Base-by-base conservation (phyloP, 345 rosid genomes). In the Hibiscus tridactylites region DNA sequence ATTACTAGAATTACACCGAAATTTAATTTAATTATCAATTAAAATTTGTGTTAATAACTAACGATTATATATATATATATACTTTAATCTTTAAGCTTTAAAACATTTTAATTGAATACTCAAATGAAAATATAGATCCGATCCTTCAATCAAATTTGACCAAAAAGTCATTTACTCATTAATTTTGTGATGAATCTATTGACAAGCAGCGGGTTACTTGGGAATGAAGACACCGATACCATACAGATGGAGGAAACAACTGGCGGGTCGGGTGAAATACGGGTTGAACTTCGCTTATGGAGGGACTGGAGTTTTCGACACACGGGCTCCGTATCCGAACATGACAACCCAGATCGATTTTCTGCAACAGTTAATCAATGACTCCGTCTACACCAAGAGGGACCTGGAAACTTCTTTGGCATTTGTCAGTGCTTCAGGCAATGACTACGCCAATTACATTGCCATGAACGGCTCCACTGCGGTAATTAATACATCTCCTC, bases 201-300 rank as follows among this genome's bases (percentile, higher is more conserved):
- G 21, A 37, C 50, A 2, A 26, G 81, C 88, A 93, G 98, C 97
- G 9, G 76, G 73, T 35, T 84, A 75, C 76, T 56, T 86, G 62
- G 82, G 91, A 17, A 67, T 86, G 52, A 82, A 79, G 75, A 82
- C 97, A 50, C 98, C 98, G 6, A 77, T 88, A 0, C 84, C 94
- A 2, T 93, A 81, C 82, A 83, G 65, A 75, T 80, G 79, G 85
- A 82, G 79, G 78, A 76, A 78, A 9, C 21, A 68, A 13, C 47
- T 50, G 12, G 83, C 70, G 0, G 75, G 79, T 31, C 74, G 73
- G 21, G 12, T 84, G 71, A 70, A 68, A 46, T 64, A 66, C 37
- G 96, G 98, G n/a, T 79, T 94, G 85, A 94, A 94, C 72, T 90
- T 87, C 68, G 98, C 97, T 1, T 83, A 74, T 19, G 98, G 97